phyloP scores from a whole-genome alignment of 805 yeast genomes.

The Candida peoriensis region DNA sequence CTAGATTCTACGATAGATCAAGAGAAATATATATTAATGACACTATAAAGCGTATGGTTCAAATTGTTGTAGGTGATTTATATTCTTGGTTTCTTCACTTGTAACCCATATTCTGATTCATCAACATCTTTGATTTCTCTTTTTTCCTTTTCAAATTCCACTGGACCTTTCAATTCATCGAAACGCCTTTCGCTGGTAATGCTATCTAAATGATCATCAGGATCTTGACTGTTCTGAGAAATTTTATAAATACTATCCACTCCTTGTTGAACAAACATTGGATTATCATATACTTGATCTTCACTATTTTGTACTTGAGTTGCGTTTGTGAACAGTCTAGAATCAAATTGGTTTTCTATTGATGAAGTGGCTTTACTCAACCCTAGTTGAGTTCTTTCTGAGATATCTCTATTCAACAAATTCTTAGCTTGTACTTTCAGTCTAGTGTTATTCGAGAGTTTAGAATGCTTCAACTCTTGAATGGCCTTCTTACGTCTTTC shows the following conservation, averaged over 20 bases:
- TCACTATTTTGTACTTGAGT: constrained; percentile 34
- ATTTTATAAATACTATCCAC: constrained; percentile 46
- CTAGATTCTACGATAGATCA: background rate
- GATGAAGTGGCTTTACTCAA: constrained; percentile 34
- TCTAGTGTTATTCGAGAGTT: constrained; percentile 40
- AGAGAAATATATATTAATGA: background rate
- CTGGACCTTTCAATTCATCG: constrained; percentile 33
- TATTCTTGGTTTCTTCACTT: constrained; percentile 15
- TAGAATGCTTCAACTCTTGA: constrained; percentile 37
- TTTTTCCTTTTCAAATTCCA: constrained; percentile 39
- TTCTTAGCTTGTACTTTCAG: constrained; percentile 37
- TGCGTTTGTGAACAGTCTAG: constrained; percentile 49
- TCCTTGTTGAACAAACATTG: constrained; percentile 53
- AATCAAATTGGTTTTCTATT: constrained; percentile 47
- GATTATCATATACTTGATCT: constrained; percentile 53
- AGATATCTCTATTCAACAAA: constrained; percentile 45
- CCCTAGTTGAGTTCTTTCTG: constrained; percentile 52
- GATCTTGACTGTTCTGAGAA: constrained; percentile 17
- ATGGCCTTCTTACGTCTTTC: constrained; percentile 44
- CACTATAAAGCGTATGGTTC: background rate
- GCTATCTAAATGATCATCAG: constrained; percentile 14
- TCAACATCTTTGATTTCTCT: constrained; percentile 7
- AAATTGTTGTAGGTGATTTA: background rate
- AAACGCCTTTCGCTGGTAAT: constrained; percentile 16
- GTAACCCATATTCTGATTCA: constrained; percentile 21